Conservation (phyloP, 441 rosid genomes). For the Adansonia gregorii region DNA sequence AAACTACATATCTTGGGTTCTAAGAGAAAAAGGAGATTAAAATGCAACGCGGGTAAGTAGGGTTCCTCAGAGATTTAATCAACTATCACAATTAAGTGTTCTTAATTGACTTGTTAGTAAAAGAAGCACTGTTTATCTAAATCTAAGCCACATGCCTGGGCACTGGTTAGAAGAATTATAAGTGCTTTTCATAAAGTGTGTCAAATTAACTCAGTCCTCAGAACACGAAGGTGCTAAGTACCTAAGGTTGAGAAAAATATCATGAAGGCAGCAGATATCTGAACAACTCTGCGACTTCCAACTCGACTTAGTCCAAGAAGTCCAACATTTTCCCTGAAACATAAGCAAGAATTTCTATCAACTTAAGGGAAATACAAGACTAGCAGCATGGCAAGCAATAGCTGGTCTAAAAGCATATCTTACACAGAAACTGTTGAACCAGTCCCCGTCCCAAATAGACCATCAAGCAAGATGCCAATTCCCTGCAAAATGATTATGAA, state of each 20-base stretch:
- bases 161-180: background rate
- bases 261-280: conserved; percentile 77
- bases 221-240: conserved; percentile 10
- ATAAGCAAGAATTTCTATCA: conserved; percentile 15
- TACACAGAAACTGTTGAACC: conserved; percentile 80
- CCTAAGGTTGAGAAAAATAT: conserved; percentile 69
- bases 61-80: background rate
- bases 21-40: conserved; percentile 3
- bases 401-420: conserved; percentile 30
- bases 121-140: background rate
- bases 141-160: background rate
- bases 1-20: background rate
- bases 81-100: background rate
- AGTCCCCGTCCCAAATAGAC: conserved; percentile 73
- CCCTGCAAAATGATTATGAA: conserved; percentile 49
- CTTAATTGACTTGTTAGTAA: background rate
- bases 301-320: conserved; percentile 62
- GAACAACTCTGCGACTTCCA: conserved; percentile 74
- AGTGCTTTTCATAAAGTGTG: background rate
- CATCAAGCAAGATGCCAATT: conserved; percentile 70
- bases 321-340: conserved; percentile 71
- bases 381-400: conserved; percentile 22
- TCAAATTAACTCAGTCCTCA: background rate
- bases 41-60: background rate
- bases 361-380: background rate